These are phyloP conservation scores for Penicillium sp. DNA, from an alignment of 2,329 filamentous ascomycete species.

Conservation along the genomic window DNA sequence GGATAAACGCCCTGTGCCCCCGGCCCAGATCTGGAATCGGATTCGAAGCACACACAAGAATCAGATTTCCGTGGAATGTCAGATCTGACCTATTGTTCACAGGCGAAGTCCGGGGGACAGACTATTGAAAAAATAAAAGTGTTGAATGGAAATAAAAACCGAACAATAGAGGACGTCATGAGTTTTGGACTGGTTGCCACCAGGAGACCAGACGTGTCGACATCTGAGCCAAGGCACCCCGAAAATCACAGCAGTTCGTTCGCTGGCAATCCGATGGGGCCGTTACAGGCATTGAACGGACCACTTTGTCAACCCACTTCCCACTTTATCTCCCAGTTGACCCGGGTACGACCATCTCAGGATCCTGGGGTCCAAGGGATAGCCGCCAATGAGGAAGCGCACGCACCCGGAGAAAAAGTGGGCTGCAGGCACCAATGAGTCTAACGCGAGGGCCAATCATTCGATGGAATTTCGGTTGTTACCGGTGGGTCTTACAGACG, in stretches of 20 bases:
- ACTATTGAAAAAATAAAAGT: neutral
- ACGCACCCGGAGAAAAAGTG: conserved; percentile 35
- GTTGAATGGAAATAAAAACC: neutral
- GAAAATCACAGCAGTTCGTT: conserved; percentile 25
- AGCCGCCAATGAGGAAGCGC: conserved; percentile 28
- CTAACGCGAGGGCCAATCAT: conserved; percentile 21
- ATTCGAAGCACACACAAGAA: neutral
- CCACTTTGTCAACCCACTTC: conserved; percentile 13
- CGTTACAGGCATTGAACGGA: conserved; percentile 14
- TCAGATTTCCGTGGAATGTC: conserved; percentile 10
- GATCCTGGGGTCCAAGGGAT: conserved; percentile 31
- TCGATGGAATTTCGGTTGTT: conserved; percentile 31
- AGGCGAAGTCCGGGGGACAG: conserved; percentile 2
- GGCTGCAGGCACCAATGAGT: conserved; percentile 32
- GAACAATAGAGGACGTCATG: conserved; percentile 30
- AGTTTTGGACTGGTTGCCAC: conserved; percentile 30
- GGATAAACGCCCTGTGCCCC: neutral
- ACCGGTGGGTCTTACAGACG: conserved; percentile 29
- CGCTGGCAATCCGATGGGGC: conserved; percentile 21
- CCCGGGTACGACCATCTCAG: conserved; percentile 12
- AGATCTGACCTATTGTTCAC: conserved; percentile 6
- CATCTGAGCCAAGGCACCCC: conserved; percentile 8
- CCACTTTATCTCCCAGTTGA: conserved; percentile 4
- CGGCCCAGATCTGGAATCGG: conserved; percentile 6
- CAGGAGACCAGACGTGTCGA: conserved; percentile 11